phyloP scores from a whole-genome alignment of 2,329 filamentous ascomycete species.

The Penicillium aurantiogriseum region DNA sequence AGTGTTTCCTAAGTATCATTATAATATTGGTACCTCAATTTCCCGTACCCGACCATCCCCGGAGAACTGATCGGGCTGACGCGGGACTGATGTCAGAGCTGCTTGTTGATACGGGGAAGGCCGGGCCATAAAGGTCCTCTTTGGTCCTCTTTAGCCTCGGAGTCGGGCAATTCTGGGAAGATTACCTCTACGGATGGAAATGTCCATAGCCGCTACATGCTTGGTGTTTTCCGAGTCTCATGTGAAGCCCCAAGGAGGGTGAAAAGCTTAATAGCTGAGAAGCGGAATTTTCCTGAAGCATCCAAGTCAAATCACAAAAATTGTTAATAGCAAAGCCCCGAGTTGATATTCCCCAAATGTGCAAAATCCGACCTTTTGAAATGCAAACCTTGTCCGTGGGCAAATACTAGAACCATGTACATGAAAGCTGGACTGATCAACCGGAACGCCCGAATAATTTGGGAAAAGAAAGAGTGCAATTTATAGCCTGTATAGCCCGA shows the following conservation, averaged over 20 bases:
- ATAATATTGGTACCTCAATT: background rate
- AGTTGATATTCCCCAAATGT: conserved; percentile 9
- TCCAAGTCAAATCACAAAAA: conserved; percentile 5
- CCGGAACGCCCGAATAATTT: conserved; percentile 18
- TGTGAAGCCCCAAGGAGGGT: background rate
- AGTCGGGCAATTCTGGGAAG: conserved; percentile 27
- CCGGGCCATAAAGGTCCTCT: conserved; percentile 15
- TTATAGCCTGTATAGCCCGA: conserved; percentile 9
- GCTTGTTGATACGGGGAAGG: conserved; percentile 29
- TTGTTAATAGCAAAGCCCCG: background rate
- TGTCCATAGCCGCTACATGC: conserved; percentile 19
- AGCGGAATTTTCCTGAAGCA: background rate
- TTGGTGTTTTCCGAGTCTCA: background rate
- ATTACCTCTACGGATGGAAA: conserved; percentile 25
- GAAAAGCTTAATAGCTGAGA: background rate
- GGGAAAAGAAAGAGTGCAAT: conserved; percentile 10
- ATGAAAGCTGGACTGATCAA: conserved; percentile 12
- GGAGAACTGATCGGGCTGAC: conserved; percentile 40
- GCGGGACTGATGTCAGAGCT: conserved; percentile 43
- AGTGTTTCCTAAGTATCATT: background rate
- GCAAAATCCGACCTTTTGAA: conserved; percentile 15
- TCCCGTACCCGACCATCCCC: conserved; percentile 18
- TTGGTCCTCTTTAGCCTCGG: conserved; percentile 25
- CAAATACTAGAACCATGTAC: conserved; percentile 15
- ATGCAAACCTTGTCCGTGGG: conserved; percentile 14